These are phyloP conservation scores for Tinospora cordifolia DNA, from an alignment of 164 flowering plant species.

Conservation along the genomic window DNA sequence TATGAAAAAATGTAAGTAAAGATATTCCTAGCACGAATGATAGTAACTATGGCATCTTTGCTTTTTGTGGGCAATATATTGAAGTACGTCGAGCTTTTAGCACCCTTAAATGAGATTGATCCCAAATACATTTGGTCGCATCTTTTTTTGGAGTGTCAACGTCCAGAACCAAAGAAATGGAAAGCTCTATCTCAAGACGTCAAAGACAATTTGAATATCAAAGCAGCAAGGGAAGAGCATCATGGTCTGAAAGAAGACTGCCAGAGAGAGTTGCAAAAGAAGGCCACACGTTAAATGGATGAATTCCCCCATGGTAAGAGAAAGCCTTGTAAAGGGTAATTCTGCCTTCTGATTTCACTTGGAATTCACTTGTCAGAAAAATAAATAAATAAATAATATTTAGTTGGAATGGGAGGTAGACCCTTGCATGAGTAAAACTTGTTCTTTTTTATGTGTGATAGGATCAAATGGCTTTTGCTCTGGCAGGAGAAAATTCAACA, in stretches of 20 bases:
- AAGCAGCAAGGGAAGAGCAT: slow-evolving; percentile 61
- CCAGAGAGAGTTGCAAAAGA: slow-evolving; percentile 57
- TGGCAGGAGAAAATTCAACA: not conserved
- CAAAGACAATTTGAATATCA: slow-evolving; percentile 35
- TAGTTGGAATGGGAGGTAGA: not conserved
- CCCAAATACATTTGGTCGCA: not conserved
- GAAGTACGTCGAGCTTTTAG: not conserved
- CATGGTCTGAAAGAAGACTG: slow-evolving; percentile 61
- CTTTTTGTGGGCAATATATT: not conserved
- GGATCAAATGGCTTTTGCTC: not conserved
- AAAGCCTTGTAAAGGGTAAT: slow-evolving; percentile 9
- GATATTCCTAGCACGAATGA: too few species aligned
- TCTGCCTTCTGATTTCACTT: not conserved
- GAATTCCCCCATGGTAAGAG: not conserved
- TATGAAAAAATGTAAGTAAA: too few species aligned
- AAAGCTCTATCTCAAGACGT: slow-evolving; percentile 57
- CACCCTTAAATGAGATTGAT: not conserved
- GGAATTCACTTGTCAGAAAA: too few species aligned
- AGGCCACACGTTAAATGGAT: slow-evolving; percentile 27
- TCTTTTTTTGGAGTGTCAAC: slow-evolving; percentile 10
- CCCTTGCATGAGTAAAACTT: not conserved
- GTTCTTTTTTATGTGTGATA: not conserved
- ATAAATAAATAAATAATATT: too few species aligned
- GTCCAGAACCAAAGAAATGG: slow-evolving; percentile 59
- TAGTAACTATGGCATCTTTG: not conserved